Percentiles rank a stretch among this genome's conserved stretches.
These are phyloP conservation scores for Vitis amurensis DNA, from an alignment of 164 flowering plant genomes.

Conservation along the genomic window DNA sequence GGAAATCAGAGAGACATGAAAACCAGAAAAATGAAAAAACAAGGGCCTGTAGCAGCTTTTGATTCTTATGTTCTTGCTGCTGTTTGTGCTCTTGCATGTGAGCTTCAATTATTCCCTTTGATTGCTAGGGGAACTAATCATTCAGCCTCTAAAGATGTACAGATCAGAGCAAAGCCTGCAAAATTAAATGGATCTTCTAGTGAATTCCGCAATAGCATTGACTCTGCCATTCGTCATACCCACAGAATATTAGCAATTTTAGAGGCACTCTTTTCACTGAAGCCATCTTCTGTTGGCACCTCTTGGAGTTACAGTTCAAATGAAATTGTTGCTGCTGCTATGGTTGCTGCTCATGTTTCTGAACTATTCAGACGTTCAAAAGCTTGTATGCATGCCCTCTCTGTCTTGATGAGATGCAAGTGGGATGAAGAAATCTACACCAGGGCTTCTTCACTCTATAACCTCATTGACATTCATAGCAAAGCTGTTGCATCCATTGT, in stretches of 20 bases:
- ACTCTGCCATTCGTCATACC: conserved; percentile 75
- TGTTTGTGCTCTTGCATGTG: conserved; percentile 93
- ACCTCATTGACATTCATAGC: conserved; percentile 84
- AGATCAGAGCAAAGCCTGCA: conserved; percentile 33
- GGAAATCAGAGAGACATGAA: conserved; percentile 32
- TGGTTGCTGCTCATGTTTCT: conserved; percentile 98
- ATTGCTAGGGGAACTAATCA: conserved; percentile 46
- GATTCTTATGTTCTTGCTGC: conserved; percentile 97
- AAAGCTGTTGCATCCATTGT: conserved; percentile 93
- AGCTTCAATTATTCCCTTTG: conserved; percentile 85
- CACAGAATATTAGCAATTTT: conserved; percentile 79
- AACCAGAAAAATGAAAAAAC: conserved; percentile 47
- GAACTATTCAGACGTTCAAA: conserved; percentile 86
- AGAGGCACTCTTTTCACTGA: conserved; percentile 85
- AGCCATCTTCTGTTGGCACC: conserved; percentile 90
- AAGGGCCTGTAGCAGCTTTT: conserved; percentile 93
- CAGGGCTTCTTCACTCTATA: conserved; percentile 84
- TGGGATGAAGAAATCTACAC: conserved; percentile 80
- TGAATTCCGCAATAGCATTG: conserved; percentile 54
- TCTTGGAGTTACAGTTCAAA: conserved; percentile 93
- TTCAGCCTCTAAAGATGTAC: conserved; percentile 28
- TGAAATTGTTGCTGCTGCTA: conserved; percentile 96
- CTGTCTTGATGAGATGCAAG: conserved; percentile 76
- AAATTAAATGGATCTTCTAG: conserved; percentile 52
- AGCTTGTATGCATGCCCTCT: conserved; percentile 87